Conservation (phyloP, 495 filamentous ascomycete genomes). For the Neurospora africana region DNA sequence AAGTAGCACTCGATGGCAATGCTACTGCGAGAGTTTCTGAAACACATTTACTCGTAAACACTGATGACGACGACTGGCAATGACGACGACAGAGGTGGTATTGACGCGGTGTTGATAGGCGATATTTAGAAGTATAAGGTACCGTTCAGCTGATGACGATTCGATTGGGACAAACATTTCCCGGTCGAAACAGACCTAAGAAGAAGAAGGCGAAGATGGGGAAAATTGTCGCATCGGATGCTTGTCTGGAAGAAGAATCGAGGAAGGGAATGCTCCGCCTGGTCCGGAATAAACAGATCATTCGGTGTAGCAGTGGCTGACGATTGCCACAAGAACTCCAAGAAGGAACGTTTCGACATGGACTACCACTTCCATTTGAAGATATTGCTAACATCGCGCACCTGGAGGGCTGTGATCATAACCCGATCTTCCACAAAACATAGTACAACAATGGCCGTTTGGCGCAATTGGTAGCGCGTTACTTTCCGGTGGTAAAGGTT, state of each 20-base stretch:
- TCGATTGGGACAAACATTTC: background rate
- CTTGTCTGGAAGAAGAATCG: background rate
- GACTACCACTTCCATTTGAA: too few species aligned
- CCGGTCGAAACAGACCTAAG: background rate
- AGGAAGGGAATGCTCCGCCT: too few species aligned
- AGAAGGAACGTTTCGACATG: background rate
- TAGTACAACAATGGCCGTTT: background rate
- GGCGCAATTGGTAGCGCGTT: background rate
- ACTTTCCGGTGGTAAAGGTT: conserved; percentile 1
- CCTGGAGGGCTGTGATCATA: background rate
- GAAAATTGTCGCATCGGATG: too few species aligned
- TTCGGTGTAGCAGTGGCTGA: too few species aligned
- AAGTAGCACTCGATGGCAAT: background rate
- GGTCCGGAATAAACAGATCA: too few species aligned
- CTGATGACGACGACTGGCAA: background rate
- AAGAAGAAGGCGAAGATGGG: too few species aligned
- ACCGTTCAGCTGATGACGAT: background rate
- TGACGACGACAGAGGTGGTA: background rate
- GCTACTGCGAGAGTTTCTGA: background rate
- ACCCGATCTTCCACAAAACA: background rate
- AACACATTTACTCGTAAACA: background rate
- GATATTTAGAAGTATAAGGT: too few species aligned
- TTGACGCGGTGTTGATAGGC: background rate
- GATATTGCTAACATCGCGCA: background rate
- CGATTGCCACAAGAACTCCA: background rate